Base-by-base conservation (phyloP, 2,329 filamentous ascomycete species). In the Calonectria multiphialidica region DNA sequence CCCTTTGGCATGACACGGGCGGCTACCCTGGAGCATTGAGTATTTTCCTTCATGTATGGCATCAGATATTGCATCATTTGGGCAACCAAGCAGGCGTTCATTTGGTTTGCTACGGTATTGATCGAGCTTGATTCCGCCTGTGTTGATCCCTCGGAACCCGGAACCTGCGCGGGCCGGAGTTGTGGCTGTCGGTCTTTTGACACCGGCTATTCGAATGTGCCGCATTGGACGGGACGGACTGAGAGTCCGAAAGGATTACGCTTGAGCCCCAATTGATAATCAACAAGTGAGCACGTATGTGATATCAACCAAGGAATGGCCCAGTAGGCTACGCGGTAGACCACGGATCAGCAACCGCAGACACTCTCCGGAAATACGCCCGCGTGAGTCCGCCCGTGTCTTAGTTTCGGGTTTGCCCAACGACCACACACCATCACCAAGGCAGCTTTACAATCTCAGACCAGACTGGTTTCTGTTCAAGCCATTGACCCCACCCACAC, bases 21-120 rank as follows among this genome's bases (percentile, higher is more conserved):
- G 25, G 23, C n/a, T 66, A 66, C 47, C 68, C 68, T 69, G 57
- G n/a, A 69, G 66, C 16, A 59, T 55, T 63, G n/a, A 18, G 35
- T 21, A 28, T n/a, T 68, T 64, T 40, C 37, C 7, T 21, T 23
- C 13, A 40, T 40, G 37, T 25, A 67, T 67, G 30, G 30, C 30
- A 28, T 61, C 21, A 25, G 18, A n/a, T 57, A 59, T 40, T 21
- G 61, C 61, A 42, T 57, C 47, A 21, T 55, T 40, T 2, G 2
- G 7, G 13, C 9, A 28, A 23, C 21, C 3, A 40, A 40, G 5
- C n/a, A 40, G 40, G 21, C 2, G 21, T 13, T 59, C 40, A 9
- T 7, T 18, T 59, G 21, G 7, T 59, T 59, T 37, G 2, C 7
- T 40, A 15, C 23, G n/a, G n/a, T 6, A 25, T 59, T 15, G 9